phyloP scores from a whole-genome alignment of 179 eudicot genomes.

The Heliamphora pulchella region DNA sequence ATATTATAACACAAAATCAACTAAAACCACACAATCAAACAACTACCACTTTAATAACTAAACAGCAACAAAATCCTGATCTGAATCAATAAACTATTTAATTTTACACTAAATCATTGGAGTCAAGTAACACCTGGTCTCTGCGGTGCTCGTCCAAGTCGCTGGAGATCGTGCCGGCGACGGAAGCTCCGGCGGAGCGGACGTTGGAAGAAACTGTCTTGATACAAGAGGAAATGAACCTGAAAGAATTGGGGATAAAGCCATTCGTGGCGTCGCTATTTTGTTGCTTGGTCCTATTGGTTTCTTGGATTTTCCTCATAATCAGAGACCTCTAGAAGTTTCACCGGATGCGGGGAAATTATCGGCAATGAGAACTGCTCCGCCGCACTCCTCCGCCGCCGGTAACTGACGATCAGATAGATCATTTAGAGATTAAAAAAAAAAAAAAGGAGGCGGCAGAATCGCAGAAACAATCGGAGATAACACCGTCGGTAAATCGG shows the following conservation, averaged over 20 bases:
- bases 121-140: constrained; percentile 52
- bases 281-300: neutral
- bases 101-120: too few relatives aligned
- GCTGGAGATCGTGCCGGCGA: constrained; percentile 56
- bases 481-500: constrained; percentile 7
- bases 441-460: constrained; percentile 9
- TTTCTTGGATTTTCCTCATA: constrained; percentile 15
- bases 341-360: constrained; percentile 7
- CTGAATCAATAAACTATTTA: too few relatives aligned
- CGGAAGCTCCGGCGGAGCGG: constrained; percentile 72
- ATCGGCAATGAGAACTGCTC: neutral
- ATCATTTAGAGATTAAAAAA: constrained; percentile 16
- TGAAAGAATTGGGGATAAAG: constrained; percentile 54
- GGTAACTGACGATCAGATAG: constrained; percentile 13
- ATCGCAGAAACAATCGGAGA: neutral
- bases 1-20: neutral
- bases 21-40: neutral
- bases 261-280: constrained; percentile 25
- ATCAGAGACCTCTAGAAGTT: constrained; percentile 6
- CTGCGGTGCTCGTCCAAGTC: constrained; percentile 46
- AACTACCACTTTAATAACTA: neutral
- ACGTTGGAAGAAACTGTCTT: constrained; percentile 82
- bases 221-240: constrained; percentile 68
- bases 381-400: constrained; percentile 16
- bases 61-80: neutral